Evolutionary conservation across 306 rosid genomes (phyloP).

Genomic region (Abrus pulchellus): DNA sequence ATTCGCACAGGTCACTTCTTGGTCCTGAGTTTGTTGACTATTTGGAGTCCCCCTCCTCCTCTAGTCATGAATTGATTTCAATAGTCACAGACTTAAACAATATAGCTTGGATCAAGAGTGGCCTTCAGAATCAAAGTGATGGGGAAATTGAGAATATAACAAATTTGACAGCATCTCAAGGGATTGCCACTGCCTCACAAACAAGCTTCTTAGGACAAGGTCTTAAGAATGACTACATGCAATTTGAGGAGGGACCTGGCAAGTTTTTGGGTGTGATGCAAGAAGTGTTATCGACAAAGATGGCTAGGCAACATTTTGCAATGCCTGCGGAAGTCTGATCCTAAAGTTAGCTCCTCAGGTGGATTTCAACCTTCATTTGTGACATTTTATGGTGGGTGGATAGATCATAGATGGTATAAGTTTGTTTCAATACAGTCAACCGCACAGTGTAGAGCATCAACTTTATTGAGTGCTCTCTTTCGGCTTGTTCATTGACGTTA

Average conservation of each 20-base stretch:
- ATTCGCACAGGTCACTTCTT: slow-evolving; percentile 56
- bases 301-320: slow-evolving; percentile 60
- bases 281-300: slow-evolving; percentile 58
- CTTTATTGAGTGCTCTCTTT: neutral
- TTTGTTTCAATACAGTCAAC: slow-evolving; percentile 15
- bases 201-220: slow-evolving; percentile 45
- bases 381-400: slow-evolving; percentile 23
- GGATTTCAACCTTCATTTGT: slow-evolving; percentile 6
- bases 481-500: slow-evolving; percentile 16
- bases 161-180: slow-evolving; percentile 48
- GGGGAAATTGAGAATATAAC: slow-evolving; percentile 47
- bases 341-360: slow-evolving; percentile 56
- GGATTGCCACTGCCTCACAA: slow-evolving; percentile 42
- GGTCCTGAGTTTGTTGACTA: slow-evolving; percentile 83
- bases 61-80: slow-evolving; percentile 71
- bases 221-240: slow-evolving; percentile 43
- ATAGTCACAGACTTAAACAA: slow-evolving; percentile 74
- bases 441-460: slow-evolving; percentile 1
- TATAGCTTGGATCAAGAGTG: slow-evolving; percentile 83
- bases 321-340: slow-evolving; percentile 69
- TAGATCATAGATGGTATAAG: slow-evolving; percentile 18
- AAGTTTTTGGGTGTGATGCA: slow-evolving; percentile 63
- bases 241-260: slow-evolving; percentile 59
- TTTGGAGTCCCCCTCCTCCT: slow-evolving; percentile 62
- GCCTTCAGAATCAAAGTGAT: slow-evolving; percentile 58